phyloP scores from a whole-genome alignment of 2,329 filamentous ascomycete genomes.

The Clarireedia paspali region DNA sequence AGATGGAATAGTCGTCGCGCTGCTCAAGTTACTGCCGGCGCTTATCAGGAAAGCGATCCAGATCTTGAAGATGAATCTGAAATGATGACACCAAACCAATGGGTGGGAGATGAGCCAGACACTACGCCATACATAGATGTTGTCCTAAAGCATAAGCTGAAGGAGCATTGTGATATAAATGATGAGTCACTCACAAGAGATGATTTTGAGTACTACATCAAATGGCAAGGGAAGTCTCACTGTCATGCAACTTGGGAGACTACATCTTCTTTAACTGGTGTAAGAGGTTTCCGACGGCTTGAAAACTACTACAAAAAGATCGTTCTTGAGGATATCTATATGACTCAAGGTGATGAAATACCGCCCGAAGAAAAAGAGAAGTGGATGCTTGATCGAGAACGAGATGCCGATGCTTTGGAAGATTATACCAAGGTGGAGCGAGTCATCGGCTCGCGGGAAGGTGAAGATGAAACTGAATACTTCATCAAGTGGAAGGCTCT shows the following conservation, averaged over 20 bases:
- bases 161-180: slow-evolving; percentile 55
- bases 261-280: slow-evolving; percentile 63
- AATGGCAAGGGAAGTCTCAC: slow-evolving; percentile 95
- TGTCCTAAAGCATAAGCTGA: slow-evolving; percentile 78
- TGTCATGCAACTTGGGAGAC: slow-evolving; percentile 95
- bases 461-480: slow-evolving; percentile 78
- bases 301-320: slow-evolving; percentile 92
- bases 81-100: slow-evolving; percentile 60
- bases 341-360: slow-evolving; percentile 65
- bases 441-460: slow-evolving; percentile 76
- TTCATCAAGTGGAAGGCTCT: slow-evolving; percentile 96
- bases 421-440: slow-evolving; percentile 91
- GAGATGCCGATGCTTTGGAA: slow-evolving; percentile 77
- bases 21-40: slow-evolving; percentile 58
- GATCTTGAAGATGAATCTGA: slow-evolving; percentile 60
- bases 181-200: slow-evolving; percentile 51
- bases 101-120: slow-evolving; percentile 63
- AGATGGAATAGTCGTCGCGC: slow-evolving; percentile 86
- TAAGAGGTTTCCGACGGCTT: slow-evolving; percentile 77
- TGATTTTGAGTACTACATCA: slow-evolving; percentile 88
- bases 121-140: slow-evolving; percentile 81
- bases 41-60: slow-evolving; percentile 60
- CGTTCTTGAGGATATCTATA: slow-evolving; percentile 70
- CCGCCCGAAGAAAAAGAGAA: slow-evolving; percentile 84
- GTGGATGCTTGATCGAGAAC: slow-evolving; percentile 90